phyloP scores from a whole-genome alignment of 176 grass and related monocot species.

The Ensete glaucum region DNA sequence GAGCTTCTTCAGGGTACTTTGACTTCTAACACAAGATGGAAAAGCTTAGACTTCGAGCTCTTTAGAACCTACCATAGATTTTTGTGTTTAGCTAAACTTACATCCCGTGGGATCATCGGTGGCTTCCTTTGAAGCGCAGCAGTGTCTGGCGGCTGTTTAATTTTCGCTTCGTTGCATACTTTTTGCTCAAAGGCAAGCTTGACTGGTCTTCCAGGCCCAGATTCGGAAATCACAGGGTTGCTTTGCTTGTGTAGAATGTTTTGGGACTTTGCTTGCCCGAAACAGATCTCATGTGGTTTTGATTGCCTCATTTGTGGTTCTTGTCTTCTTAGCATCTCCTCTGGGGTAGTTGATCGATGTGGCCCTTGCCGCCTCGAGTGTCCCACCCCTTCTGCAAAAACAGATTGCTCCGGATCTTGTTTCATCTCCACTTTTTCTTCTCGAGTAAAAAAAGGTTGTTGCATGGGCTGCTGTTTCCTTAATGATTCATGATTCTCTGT shows the following conservation, averaged over 20 bases:
- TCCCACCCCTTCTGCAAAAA: background rate
- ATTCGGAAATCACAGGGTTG: slow-evolving; percentile 29
- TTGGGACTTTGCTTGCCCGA: slow-evolving; percentile 12
- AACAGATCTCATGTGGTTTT: slow-evolving; percentile 26
- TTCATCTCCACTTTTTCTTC: background rate
- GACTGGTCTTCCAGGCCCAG: slow-evolving; percentile 32
- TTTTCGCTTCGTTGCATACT: slow-evolving; percentile 23
- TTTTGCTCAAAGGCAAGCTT: slow-evolving; percentile 31
- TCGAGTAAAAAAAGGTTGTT: no score
- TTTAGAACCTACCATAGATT: background rate
- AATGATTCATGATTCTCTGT: slow-evolving; percentile 8
- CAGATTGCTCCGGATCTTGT: background rate
- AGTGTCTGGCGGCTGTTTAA: slow-evolving; percentile 19
- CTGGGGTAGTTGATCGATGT: background rate
- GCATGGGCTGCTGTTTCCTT: slow-evolving; percentile 2
- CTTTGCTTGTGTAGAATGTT: slow-evolving; percentile 19
- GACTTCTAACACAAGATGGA: slow-evolving; percentile 32
- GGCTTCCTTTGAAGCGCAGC: slow-evolving; percentile 38
- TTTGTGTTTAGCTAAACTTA: slow-evolving; percentile 34
- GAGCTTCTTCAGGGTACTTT: slow-evolving; percentile 35
- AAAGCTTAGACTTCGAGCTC: background rate
- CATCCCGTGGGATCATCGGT: slow-evolving; percentile 30
- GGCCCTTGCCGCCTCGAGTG: background rate
- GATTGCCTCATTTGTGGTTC: slow-evolving; percentile 33
- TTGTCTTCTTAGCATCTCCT: slow-evolving; percentile 19